Base-by-base conservation (phyloP, 2,329 filamentous ascomycete genomes). In the Xylaria polymorpha region DNA sequence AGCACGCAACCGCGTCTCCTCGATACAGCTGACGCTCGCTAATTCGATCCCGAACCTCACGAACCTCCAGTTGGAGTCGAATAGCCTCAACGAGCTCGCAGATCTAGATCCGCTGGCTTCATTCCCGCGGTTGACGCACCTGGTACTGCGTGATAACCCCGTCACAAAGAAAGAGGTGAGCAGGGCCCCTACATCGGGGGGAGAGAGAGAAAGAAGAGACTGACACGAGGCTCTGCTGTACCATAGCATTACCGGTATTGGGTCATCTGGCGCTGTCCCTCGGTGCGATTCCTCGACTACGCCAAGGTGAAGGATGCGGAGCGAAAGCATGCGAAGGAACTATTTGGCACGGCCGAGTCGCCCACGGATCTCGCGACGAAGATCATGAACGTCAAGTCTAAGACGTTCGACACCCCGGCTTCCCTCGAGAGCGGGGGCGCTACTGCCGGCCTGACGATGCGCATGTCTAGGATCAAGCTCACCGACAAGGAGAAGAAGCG, bases 91-190 rank as follows among this genome's bases (percentile, higher is more conserved):
- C 41, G 94, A 98, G 85, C 84, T 99, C 77, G 92, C 92, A 56
- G 96, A 99, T 80, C 80, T 98, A 69, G 94, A 98, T 77, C 87
- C 91, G n/a, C 83, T 99, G 74, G 87, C 85, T 35, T 85, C 85
- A 22, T 91, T 97, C 76, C 78, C 83, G 66, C 86, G 86, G 67
- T 81, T 99, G 80, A 94, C 91, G 66, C 94, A 97, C 81, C 80
- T 99, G 76, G 90, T 92, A 46, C 80, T 98, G 79, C 79, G 92
- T 65, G 94, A 97, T 70, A 98, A 98, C 79, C 95, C 96, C 0
- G 92, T 98, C 8, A 90, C 92, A 29, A 92, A 92, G 84, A 97
- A 95, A 83, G 94, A 98, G 89, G 94, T 97, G 79, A 75, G 91
- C 58, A n/a, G n/a, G 20, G 9, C 12, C 18, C 44, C 25, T n/a